Base-by-base conservation (phyloP, 805 yeast species). In the Yamadazyma kitorensis region DNA sequence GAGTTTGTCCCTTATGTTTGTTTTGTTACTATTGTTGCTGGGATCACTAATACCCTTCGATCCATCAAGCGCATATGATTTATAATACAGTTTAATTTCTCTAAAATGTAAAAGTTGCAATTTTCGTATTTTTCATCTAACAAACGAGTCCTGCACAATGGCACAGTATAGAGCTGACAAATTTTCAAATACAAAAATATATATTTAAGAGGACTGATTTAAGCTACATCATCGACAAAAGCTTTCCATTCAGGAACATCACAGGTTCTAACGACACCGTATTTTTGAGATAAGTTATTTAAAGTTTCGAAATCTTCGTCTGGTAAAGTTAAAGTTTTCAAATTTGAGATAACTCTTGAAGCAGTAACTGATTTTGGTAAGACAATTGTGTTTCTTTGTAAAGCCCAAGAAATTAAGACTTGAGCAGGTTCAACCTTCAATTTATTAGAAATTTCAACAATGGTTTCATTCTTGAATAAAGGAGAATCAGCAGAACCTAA, bases 401-500 rank as follows among this genome's bases (percentile, higher is more conserved):
- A 43, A 11, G 68, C 68, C 70, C 70, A 64, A 8, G 64, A 56
- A 25, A 64, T 45, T 40, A 64, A 54, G 11, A 64, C 56, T 29
- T 55, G 58, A 11, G 65, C 67, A 14, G 67, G 54, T 25, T 51
- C 50, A 20, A 52, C 61, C 10, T 42, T 42, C 41, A 63, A 48
- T 45, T 55, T 61, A 26, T 51, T 43, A 23, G 69, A 67, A 31
- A 64, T 41, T 4, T 43, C 36, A 7, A 40, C 38, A 14, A 64
- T 47, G 8, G 44, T 43, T 33, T 54, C 52, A 32, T 63, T 56
- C 41, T 55, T 52, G 43, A 64, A 55, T 19, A 64, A 48, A 25
- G 70, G 70, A 18, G 68, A 54, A 39, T 51, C 51, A 13, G 47
- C 33, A 11, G 67, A 58, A 9, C 70, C 70, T 50, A 88, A 71